Evolutionary conservation across 2,329 filamentous ascomycete genomes (phyloP), one percentile per base, ranked within the genome.

Genomic region (Fusarium keratoplasticum): DNA sequence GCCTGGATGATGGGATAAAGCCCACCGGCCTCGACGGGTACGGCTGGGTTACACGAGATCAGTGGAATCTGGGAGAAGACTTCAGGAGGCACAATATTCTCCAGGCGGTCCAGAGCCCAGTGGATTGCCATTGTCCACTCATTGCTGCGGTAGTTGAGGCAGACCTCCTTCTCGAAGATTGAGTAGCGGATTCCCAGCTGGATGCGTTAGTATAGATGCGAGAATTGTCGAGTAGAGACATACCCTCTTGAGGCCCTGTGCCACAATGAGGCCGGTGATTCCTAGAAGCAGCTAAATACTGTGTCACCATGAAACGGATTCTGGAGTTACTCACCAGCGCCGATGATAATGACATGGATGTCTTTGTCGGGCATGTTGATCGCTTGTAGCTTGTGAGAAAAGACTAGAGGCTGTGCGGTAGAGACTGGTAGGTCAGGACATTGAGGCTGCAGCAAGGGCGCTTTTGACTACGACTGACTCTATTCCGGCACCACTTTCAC

Each of bases 101-200:
- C 69, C 13, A 76, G 59, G 5, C 59, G 65, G 50, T 74, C 64
- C 0, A 75, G 66, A 22, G 74, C 71, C 74, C 73, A 76, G 22
- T 76, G 73, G 2, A 76, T 74, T 5, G 74, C 74, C 74, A 76
- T 76, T 16, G 73, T 76, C 74, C 71, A 76, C 61, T 76, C 74
- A 72, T 76, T 75, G 66, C 74, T 76, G 27, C 74, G 73, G 9
- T 74, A 75, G 20, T 76, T 76, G 22, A 75, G 64, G 25, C 52
- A 52, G 9, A 50, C 55, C 40, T 76, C 74, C 13, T 70, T 76
- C 38, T 76, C 74, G 16, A 72, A 76, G 54, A 76, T 74, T 1
- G 73, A 71, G 42, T 75, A 70, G 4, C 44, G 61, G 36, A 75
- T 71, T 5, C 72, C 69, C 29, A 69, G 1, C 72, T 76, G 18